Base-by-base conservation (phyloP, 495 filamentous ascomycete species). In the Margaritispora aquatica region DNA sequence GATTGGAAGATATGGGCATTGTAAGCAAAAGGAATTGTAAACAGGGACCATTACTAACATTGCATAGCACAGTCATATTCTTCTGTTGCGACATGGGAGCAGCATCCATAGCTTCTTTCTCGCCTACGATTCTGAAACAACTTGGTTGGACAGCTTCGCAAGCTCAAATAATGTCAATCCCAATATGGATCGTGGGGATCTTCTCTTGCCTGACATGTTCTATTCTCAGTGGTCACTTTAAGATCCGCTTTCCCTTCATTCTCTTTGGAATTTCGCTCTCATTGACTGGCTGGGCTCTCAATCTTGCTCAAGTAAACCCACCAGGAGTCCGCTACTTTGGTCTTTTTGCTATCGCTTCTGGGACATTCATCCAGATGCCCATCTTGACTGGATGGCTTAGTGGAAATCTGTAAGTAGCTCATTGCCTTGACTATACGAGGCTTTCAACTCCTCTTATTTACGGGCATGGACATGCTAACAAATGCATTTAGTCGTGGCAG, bases 371-470 rank as follows among this genome's bases (percentile, higher is more conserved):
- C 13, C 81, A 82, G 44, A 82, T 88, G 13, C 88, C 88, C 0
- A 82, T 87, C 47, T 80, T 87, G 23, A 77, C 92, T 4, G 86
- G 83, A 0, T 93, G 88, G 89, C 86, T 88, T 44, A 86, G 87
- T 11, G 87, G 88, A 71, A 90, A 90, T 67, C 87, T 91, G 49
- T 85, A 84, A 24, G n/a, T n/a, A n/a, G n/a, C n/a, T n/a, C n/a
- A n/a, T n/a, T n/a, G n/a, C n/a, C n/a, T n/a, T n/a, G n/a, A n/a
- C n/a, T n/a, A n/a, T n/a, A n/a, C n/a, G n/a, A n/a, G n/a, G n/a
- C n/a, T n/a, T n/a, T n/a, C n/a, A n/a, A n/a, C n/a, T n/a, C n/a
- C n/a, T n/a, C n/a, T n/a, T n/a, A n/a, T n/a, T n/a, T n/a, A n/a
- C n/a, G n/a, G n/a, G n/a, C n/a, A n/a, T n/a, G n/a, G n/a, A n/a